Evolutionary conservation across 2,329 filamentous ascomycete genomes (phyloP), one percentile per base, ranked within the genome.

Genomic region (Gnomoniopsis sp.): DNA sequence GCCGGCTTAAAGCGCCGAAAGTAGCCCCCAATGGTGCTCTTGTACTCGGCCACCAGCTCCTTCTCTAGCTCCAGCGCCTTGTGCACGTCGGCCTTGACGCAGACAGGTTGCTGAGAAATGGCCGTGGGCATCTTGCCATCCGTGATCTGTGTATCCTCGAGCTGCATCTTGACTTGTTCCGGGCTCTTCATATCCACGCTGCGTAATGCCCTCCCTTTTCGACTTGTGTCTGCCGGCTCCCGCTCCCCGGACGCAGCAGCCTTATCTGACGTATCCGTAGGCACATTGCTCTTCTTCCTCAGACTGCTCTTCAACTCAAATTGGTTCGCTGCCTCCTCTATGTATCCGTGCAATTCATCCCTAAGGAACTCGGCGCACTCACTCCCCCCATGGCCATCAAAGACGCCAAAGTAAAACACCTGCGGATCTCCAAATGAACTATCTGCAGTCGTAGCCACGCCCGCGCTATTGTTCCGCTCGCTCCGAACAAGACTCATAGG

Each of bases 401-500:
- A 99, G 1, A 98, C 87, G 1, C 85, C 93, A 79, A 97, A 99
- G 73, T 98, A 99, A 74, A 99, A 99, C 36, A 98, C 88, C 71
- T 98, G 93, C 1, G 93, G 93, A 69, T 98, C 93, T 2, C 93
- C 93, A 63, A 85, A 89, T 1, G 89, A 85, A 64, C 88, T 89
- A 59, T 90, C 89, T 6, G 91, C 90, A 11, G 80, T 85, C 23
- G 83, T 90, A 52, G 83, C 86, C 73, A 86, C 86, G 62, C 78
- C 83, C 23, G 75, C 72, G 44, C 74, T 78, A 64, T 79, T 80
- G 51, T 72, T 75, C 54, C 80, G 75, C 49, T 73, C 70, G 60
- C 67, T 75, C 49, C 76, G 70, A 26, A 77, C 75, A 47, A 82
- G 66, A 66, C 82, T 87, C 62, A 90, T 81, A 14, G 93, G 93